Evolutionary conservation across 257 asterid genomes (phyloP).

Genomic region (Capsicum baccatum): DNA sequence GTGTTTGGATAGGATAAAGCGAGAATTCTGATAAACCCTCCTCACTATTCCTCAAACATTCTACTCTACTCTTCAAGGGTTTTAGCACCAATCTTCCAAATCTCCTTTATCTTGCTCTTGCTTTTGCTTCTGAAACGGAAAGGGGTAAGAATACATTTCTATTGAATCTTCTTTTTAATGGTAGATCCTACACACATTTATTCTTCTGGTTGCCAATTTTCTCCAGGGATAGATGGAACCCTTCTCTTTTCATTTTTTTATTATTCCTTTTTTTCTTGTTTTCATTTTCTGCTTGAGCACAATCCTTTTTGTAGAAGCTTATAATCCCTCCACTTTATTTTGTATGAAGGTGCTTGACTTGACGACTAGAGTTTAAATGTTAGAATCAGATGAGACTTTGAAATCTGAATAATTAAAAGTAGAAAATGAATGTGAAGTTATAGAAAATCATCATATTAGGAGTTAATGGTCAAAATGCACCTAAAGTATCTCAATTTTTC

Average conservation of each 20-base stretch:
- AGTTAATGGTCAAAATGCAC: too few species aligned
- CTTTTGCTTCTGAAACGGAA: neutral
- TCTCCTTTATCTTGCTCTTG: neutral
- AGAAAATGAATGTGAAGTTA: neutral
- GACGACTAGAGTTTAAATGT: neutral
- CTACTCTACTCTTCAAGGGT: neutral
- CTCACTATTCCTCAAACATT: neutral
- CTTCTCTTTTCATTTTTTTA: neutral
- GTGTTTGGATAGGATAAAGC: neutral
- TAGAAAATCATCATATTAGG: neutral
- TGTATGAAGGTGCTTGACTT: neutral
- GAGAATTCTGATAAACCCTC: conserved; percentile 13
- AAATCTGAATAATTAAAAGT: neutral
- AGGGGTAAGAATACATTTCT: neutral
- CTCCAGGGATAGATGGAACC: neutral
- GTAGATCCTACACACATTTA: too few species aligned
- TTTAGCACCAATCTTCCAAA: neutral
- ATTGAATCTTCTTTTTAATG: too few species aligned
- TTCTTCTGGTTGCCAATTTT: neutral
- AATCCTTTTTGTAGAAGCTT: neutral
- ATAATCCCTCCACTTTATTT: neutral
- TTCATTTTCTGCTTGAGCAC: neutral
- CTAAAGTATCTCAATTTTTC: too few species aligned
- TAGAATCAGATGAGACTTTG: neutral
- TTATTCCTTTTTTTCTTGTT: neutral